phyloP scores from a whole-genome alignment of 2,329 filamentous ascomycete species.

The Moelleriella libera region DNA sequence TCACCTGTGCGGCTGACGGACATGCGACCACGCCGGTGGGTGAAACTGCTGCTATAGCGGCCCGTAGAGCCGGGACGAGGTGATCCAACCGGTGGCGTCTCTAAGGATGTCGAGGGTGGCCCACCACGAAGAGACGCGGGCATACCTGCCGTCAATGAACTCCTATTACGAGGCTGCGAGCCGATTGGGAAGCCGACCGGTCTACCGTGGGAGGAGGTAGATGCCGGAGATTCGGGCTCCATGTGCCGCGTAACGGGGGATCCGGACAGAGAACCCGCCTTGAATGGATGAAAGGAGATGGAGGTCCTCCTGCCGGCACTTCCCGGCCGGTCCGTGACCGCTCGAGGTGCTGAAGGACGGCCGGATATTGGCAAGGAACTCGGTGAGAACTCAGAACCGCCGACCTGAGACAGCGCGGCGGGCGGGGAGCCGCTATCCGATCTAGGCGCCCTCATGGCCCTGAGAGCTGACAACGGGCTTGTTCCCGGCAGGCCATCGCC shows the following conservation, averaged over 20 bases:
- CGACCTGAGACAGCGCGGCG: constrained; percentile 31
- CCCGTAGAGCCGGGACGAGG: constrained; percentile 67
- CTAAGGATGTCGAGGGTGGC: constrained; percentile 44
- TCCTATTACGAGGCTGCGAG: constrained; percentile 47
- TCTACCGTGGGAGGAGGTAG: constrained; percentile 37
- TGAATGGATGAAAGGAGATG: constrained; percentile 89
- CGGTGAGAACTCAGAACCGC: constrained; percentile 27
- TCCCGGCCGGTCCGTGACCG: constrained; percentile 27
- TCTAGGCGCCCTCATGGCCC: constrained; percentile 48
- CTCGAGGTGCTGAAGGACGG: constrained; percentile 14
- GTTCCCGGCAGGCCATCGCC: constrained; percentile 64
- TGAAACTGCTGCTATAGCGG: constrained; percentile 89
- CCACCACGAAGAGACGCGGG: constrained; percentile 57
- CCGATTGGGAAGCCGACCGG: constrained; percentile 29
- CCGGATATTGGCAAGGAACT: constrained; percentile 38
- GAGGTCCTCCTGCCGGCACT: constrained; percentile 60
- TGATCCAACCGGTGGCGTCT: constrained; percentile 58
- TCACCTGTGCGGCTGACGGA: constrained; percentile 57
- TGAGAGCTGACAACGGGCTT: constrained; percentile 74
- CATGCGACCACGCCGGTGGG: constrained; percentile 63
- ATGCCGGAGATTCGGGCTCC: constrained; percentile 38
- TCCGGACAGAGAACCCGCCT: constrained; percentile 84
- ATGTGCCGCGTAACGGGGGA: constrained; percentile 49
- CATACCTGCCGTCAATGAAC: constrained; percentile 62
- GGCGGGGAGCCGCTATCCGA: constrained; percentile 49